Evolutionary conservation across 306 rosid species (phyloP), one percentile per base, ranked within the genome.

Genomic region (Crotalaria pallida): DNA sequence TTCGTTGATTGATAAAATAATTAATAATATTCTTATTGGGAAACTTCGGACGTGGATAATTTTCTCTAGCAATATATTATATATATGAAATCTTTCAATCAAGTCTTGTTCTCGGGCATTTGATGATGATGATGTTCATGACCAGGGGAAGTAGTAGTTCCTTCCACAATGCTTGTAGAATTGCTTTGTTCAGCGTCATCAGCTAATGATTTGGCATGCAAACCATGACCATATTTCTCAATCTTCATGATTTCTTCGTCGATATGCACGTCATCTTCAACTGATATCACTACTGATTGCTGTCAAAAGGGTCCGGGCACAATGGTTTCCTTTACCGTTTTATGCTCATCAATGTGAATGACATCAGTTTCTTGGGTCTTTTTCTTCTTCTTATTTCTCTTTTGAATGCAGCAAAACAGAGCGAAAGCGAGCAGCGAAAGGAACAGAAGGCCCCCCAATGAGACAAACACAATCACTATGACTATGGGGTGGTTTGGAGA

Each of bases 191-290:
- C 71, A 51, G 27, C 16, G 34, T 36, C 63, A 15, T n/a, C n/a
- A n/a, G 63, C 34, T 52, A 80, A 33, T 66, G 84, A 60, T 31
- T 59, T 75, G 10, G 75, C 68, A 67, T 81, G 80, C 34, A 86
- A 80, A 22, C 72, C 84, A 17, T 62, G 66, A 19, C 38, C 89
- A 10, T 69, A 11, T 61, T 33, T 56, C 36, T 82, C 91, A 0
- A 11, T 69, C 80, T 88, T 85, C 48, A 10, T 76, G 10, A 77
- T 81, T 53, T 60, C 81, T 76, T 76, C 87, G 3, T 82, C 84
- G 2, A 88, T 2, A 22, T 79, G 91, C n/a, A 86, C 79, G 41
- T 90, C 97, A 66, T 93, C 98, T 57, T 90, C 93, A 15, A 88
- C 80, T 0, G 93, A 40, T 23, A 86, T 27, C 6, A 77, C 77